Conservation (phyloP, 768 basidiomycete genomes). For the Holtermannia corniformis region DNA sequence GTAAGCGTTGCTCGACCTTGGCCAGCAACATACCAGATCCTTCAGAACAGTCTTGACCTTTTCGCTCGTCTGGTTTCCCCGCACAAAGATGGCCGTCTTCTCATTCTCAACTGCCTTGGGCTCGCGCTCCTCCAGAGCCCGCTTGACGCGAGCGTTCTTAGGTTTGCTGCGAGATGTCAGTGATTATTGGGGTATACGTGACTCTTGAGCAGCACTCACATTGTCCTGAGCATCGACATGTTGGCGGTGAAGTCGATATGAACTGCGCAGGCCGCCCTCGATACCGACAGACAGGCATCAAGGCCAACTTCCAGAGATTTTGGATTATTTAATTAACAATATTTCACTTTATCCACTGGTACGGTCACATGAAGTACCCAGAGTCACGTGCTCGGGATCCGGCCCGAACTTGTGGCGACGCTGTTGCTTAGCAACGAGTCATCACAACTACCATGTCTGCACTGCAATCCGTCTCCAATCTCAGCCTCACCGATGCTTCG, state of each 20-base stretch:
- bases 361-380: too few species aligned
- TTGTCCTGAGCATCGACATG: constrained; percentile 42
- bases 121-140: constrained; percentile 73
- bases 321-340: too few species aligned
- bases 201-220: constrained; percentile 26
- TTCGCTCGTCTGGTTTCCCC: constrained; percentile 76
- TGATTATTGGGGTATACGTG: too few species aligned
- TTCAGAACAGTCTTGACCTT: constrained; percentile 70
- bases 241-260: not conserved
- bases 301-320: too few species aligned
- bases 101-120: constrained; percentile 74
- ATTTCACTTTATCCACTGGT: too few species aligned
- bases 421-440: too few species aligned
- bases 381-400: too few species aligned
- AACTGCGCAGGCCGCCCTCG: too few species aligned
- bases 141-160: constrained; percentile 89
- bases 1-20: not conserved
- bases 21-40: constrained; percentile 61
- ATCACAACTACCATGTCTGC: too few species aligned
- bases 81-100: constrained; percentile 80
- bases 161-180: constrained; percentile 56
- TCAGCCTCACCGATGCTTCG: not conserved
- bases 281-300: too few species aligned
- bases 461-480: not conserved
- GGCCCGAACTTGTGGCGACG: too few species aligned